phyloP scores from a whole-genome alignment of 495 filamentous ascomycete species.

The Xylaria venustula region DNA sequence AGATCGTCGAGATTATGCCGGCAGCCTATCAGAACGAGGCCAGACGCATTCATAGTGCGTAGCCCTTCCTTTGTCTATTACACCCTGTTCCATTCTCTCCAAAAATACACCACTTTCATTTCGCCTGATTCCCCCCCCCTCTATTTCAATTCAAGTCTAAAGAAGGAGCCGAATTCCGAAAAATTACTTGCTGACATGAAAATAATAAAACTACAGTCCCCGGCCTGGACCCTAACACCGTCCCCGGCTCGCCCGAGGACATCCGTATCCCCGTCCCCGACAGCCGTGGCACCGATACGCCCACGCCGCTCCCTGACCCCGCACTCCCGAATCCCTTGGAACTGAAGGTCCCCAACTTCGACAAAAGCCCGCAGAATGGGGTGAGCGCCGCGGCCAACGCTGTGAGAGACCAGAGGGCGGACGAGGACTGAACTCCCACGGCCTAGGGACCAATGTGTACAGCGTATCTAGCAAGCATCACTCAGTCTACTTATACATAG shows the following conservation, averaged over 20 bases:
- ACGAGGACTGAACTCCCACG: slow-evolving; percentile 48
- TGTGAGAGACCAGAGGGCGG: slow-evolving; percentile 46
- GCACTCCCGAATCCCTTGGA: slow-evolving; percentile 36
- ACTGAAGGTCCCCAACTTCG: slow-evolving; percentile 16
- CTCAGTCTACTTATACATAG: neutral
- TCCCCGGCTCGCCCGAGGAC: slow-evolving; percentile 75
- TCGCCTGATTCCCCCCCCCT: no score
- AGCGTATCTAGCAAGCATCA: no score
- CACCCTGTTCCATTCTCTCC: neutral
- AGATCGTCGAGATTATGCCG: slow-evolving; percentile 98
- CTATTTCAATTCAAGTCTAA: neutral
- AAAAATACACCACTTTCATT: no score
- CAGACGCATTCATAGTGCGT: slow-evolving; percentile 67
- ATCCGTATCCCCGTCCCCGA: slow-evolving; percentile 76
- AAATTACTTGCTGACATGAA: no score
- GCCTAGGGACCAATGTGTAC: no score
- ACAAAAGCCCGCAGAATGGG: slow-evolving; percentile 43
- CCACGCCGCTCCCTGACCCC: slow-evolving; percentile 21
- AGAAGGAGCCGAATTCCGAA: no score
- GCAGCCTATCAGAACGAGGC: slow-evolving; percentile 96
- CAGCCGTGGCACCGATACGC: slow-evolving; percentile 16
- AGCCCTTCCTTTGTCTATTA: neutral
- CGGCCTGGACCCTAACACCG: slow-evolving; percentile 44
- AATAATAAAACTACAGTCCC: slow-evolving; percentile 36
- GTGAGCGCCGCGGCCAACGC: slow-evolving; percentile 44